Percentiles rank a stretch among this genome's conserved stretches.
These are phyloP conservation scores for Pichia sp. DNA, from an alignment of 1,139 yeast genomes.

Conservation along the genomic window DNA sequence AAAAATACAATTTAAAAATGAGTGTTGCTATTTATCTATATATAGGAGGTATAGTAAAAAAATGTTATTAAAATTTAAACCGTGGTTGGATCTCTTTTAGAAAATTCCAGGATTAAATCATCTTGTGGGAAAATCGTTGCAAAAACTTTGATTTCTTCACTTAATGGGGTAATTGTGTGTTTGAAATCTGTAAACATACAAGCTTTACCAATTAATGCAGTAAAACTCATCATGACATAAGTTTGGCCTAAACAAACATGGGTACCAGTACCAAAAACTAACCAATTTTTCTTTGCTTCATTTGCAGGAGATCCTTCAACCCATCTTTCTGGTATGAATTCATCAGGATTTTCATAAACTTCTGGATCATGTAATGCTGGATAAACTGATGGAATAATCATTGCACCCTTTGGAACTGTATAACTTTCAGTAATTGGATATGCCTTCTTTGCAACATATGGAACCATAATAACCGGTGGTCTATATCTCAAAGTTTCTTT, in stretches of 20 bases:
- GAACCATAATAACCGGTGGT: slow-evolving; percentile 98
- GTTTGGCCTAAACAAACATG: slow-evolving; percentile 94
- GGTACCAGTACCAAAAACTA: slow-evolving; percentile 95
- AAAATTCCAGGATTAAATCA: slow-evolving; percentile 76
- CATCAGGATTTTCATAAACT: slow-evolving; percentile 89
- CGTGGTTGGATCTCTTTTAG: slow-evolving; percentile 48
- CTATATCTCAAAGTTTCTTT: slow-evolving; percentile 89
- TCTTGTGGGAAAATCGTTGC: slow-evolving; percentile 98
- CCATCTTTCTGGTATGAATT: slow-evolving; percentile 96
- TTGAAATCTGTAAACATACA: slow-evolving; percentile 70
- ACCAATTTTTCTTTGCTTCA: slow-evolving; percentile 77
- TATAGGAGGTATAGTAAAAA: neutral
- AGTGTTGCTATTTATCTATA: too few species aligned
- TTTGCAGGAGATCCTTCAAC: slow-evolving; percentile 55
- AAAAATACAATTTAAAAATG: too few species aligned
- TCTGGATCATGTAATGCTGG: slow-evolving; percentile 97
- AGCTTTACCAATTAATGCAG: slow-evolving; percentile 87
- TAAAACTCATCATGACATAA: slow-evolving; percentile 84
- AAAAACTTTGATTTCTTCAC: slow-evolving; percentile 90
- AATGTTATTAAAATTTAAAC: slow-evolving; percentile 7
- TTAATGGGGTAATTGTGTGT: slow-evolving; percentile 74
- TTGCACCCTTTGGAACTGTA: slow-evolving; percentile 93
- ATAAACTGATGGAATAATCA: slow-evolving; percentile 92
- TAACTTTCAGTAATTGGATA: slow-evolving; percentile 80
- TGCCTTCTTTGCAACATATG: slow-evolving; percentile 80